Evolutionary conservation across 306 rosid species (phyloP).

Genomic region (Cucumis cinereus): DNA sequence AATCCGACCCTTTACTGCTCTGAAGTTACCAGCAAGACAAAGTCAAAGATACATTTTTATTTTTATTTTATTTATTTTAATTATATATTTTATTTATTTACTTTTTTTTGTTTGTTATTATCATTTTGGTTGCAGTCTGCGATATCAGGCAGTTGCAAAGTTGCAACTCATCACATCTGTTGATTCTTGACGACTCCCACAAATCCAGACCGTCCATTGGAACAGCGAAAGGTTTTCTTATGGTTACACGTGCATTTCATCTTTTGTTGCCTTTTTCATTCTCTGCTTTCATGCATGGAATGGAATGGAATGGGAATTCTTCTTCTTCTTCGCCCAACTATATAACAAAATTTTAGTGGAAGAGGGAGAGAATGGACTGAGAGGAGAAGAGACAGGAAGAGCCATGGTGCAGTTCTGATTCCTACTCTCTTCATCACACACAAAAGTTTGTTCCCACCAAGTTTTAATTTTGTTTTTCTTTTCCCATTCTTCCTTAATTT

Average conservation of each 20-base stretch:
- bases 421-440: slow-evolving; percentile 26
- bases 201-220: slow-evolving; percentile 43
- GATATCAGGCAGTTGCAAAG: not conserved
- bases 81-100: not conserved
- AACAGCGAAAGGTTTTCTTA: slow-evolving; percentile 32
- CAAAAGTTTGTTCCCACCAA: slow-evolving; percentile 25
- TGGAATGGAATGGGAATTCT: slow-evolving; percentile 25
- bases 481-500: not conserved
- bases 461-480: slow-evolving; percentile 2
- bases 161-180: slow-evolving; percentile 12
- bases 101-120: not conserved
- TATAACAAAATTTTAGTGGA: slow-evolving; percentile 27
- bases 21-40: slow-evolving; percentile 13
- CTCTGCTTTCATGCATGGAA: slow-evolving; percentile 88
- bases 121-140: not conserved
- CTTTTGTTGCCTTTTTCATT: slow-evolving; percentile 27
- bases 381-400: slow-evolving; percentile 14
- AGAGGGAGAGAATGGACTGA: slow-evolving; percentile 2
- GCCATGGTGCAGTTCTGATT: slow-evolving; percentile 35
- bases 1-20: slow-evolving; percentile 26
- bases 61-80: slow-evolving; percentile 7
- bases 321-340: slow-evolving; percentile 47
- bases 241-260: slow-evolving; percentile 55
- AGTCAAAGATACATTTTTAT: slow-evolving; percentile 16
- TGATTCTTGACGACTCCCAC: slow-evolving; percentile 27